phyloP scores from a whole-genome alignment of 345 rosid species.

The Chamaenerion angustifolium region DNA sequence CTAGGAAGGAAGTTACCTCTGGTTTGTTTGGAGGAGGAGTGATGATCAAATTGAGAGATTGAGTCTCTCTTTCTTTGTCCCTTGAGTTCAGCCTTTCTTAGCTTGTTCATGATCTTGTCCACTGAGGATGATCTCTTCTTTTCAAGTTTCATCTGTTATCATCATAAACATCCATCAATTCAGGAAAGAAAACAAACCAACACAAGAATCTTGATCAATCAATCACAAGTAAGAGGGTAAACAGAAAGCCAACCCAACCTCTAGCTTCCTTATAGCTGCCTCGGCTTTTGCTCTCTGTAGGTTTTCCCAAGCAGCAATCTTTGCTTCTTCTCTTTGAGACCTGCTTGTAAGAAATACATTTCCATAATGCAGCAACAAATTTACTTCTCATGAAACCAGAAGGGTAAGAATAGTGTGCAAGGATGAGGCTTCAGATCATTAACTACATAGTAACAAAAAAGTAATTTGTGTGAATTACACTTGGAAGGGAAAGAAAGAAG shows the following conservation, averaged over 20 bases:
- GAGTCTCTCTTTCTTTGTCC: slow-evolving; percentile 74
- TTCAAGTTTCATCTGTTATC: slow-evolving; percentile 64
- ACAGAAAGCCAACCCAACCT: too few relatives aligned
- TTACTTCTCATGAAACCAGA: too few relatives aligned
- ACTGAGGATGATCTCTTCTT: slow-evolving; percentile 75
- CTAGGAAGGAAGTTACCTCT: slow-evolving; percentile 3
- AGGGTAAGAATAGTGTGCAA: too few relatives aligned
- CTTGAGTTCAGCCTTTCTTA: slow-evolving; percentile 44
- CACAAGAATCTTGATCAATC: neutral
- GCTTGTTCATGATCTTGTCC: slow-evolving; percentile 70
- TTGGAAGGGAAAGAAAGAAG: too few relatives aligned
- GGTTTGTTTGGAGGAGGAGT: neutral
- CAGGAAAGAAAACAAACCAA: neutral
- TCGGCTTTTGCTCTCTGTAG: slow-evolving; percentile 93
- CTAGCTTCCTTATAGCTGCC: slow-evolving; percentile 78
- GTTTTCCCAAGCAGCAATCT: slow-evolving; percentile 93
- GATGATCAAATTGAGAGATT: slow-evolving; percentile 3
- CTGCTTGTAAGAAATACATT: too few relatives aligned
- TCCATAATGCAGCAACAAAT: too few relatives aligned
- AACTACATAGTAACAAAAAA: too few relatives aligned
- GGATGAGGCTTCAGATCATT: too few relatives aligned
- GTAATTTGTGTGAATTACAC: too few relatives aligned
- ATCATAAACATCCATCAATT: neutral
- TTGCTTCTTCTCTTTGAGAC: slow-evolving; percentile 76
- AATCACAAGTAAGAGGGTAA: too few relatives aligned